These are phyloP conservation scores for Sporobolomyces pararoseus DNA, from an alignment of 768 basidiomycete genomes.

Conservation along the genomic window DNA sequence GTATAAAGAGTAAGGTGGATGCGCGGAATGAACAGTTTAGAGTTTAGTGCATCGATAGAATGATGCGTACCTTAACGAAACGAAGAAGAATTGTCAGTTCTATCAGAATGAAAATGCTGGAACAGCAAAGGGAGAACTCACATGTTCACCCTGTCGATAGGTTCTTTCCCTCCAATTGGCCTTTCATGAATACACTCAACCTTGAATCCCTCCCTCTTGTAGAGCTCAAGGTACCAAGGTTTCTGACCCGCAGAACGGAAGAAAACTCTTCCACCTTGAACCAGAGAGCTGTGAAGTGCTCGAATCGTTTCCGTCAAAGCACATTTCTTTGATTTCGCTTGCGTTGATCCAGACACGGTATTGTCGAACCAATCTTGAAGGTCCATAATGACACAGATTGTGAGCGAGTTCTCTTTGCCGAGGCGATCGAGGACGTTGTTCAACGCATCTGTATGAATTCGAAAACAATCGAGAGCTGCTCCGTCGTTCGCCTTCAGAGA, in stretches of 20 bases:
- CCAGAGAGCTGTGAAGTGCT: conserved; percentile 55
- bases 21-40: neutral
- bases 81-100: neutral
- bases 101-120: no score
- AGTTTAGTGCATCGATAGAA: conserved; percentile 37
- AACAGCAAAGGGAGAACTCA: conserved; percentile 47
- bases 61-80: conserved; percentile 43
- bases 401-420: conserved; percentile 54
- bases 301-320: conserved; percentile 47
- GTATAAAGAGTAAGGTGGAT: no score
- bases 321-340: conserved; percentile 1
- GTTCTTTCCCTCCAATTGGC: conserved; percentile 53
- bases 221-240: conserved; percentile 47
- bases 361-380: conserved; percentile 50
- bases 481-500: conserved; percentile 56
- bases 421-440: conserved; percentile 51
- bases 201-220: conserved; percentile 41
- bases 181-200: conserved; percentile 56
- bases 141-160: conserved; percentile 71
- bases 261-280: conserved; percentile 60
- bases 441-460: conserved; percentile 69
- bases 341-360: conserved; percentile 17
- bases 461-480: conserved; percentile 57
- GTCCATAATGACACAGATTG: conserved; percentile 68
- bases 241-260: conserved; percentile 55